Base-by-base conservation (phyloP, 2,329 filamentous ascomycete species). In the Aureobasidium sp. region DNA sequence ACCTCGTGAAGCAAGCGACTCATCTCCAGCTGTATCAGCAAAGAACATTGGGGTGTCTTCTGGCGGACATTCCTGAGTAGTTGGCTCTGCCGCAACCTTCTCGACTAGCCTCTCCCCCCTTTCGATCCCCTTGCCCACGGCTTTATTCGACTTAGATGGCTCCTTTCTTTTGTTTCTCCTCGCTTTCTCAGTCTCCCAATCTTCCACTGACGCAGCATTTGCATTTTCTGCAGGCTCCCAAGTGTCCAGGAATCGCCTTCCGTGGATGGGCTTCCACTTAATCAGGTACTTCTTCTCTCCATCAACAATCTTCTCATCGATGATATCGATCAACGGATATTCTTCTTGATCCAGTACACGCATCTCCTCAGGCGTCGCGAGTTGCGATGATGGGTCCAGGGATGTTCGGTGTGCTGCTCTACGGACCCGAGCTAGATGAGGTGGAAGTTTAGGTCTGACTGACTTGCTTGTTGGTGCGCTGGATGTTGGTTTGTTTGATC, bases 211-310 rank as follows among this genome's bases (percentile, higher is more conserved):
- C 4, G n/a, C 23, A 18, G 43, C 58, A 16, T 61, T 61, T 2
- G 58, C 58, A 29, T 61, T 40, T 16, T 50, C 58, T 7, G 27
- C 45, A 20, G 58, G 58, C 45, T 61, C 58, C 58, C 58, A 61
- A 4, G 58, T 61, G 23, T 61, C 31, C 15, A 38, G 16, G 15
- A 61, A 61, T 23, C 11, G 9, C n/a, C 58, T 38, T 2, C 58
- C 58, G 10, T 50, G 25, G 27, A 61, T 61, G n/a, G 58, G 58
- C 18, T 61, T 7, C 58, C 58, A 61, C 23, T 61, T 48, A 23
- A 61, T 61, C 43, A 50, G 31, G 13, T 61, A 61, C n/a, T 51
- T 50, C 27, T 33, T 45, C 4, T 38, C 31, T 2, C 58, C 58
- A 3, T 27, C n/a, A 16, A 40, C 9, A 5, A 5, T 6, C 18